Evolutionary conservation across 768 basidiomycete species (phyloP), one percentile per base, ranked within the genome.

Genomic region (Lentinula guzmanii): DNA sequence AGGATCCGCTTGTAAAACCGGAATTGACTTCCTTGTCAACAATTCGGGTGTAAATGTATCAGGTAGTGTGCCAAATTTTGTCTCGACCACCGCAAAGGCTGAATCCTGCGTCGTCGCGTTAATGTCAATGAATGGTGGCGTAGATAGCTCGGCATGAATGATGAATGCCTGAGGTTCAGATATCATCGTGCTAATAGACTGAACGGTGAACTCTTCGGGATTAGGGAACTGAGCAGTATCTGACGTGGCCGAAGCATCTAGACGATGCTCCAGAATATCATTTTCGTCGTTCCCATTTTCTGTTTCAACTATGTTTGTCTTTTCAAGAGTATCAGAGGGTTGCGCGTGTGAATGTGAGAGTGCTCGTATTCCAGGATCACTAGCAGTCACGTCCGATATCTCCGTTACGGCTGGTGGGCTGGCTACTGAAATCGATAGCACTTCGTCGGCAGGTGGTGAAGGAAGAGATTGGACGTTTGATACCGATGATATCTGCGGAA

Each of bases 1-100:
- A 2, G 80, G 78, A 64, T 81, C 80, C 28, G 70, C 58, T 59
- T 72, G 68, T 13, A 80, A 64, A 60, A 76, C 65, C 18, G 75
- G 76, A 1, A 59, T 13, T 3, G 61, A 48, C 31, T 70, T 69
- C 41, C 70, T 70, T 5, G 75, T 61, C 43, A 66, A 63, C 21
- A 64, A 64, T 61, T 67, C 65, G 6, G 66, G 43, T 28, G 68
- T 51, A 28, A 55, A 51, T 13, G 31, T 9, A 37, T 8, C 50
- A 61, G 42, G 42, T 18, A 58, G 13, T 9, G 8, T 10, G 42
- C 8, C 13, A 35, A 5, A 54, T 0, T 9, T 7, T 21, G 10
- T 33, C 34, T 15, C 35, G 3, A 21, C 21, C 3, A 7, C 9
- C n/a, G 3, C 46, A 21, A 9, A 11, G 21, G 46, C 21, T 24